These are phyloP conservation scores for Aspergillus arachidicola DNA, from an alignment of 2,329 filamentous ascomycete genomes.

Conservation along the genomic window DNA sequence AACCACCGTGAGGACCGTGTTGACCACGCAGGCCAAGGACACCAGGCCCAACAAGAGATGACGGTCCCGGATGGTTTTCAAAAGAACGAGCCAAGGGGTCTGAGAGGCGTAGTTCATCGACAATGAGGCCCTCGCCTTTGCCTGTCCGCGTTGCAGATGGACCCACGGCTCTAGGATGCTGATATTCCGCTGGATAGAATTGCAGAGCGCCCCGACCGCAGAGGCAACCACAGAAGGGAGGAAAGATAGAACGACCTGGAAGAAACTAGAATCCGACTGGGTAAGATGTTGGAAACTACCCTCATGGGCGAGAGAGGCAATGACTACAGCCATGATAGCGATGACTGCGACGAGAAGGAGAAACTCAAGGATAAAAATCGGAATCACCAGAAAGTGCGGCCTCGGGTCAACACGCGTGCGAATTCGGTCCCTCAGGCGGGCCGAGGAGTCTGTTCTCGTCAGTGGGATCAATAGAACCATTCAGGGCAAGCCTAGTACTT, in stretches of 20 bases:
- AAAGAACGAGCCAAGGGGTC: conserved; percentile 32
- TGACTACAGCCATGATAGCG: conserved; percentile 32
- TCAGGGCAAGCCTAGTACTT: not conserved
- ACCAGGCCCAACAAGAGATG: conserved; percentile 32
- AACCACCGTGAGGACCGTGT: conserved; percentile 34
- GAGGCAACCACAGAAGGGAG: conserved; percentile 37
- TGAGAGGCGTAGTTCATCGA: conserved; percentile 39
- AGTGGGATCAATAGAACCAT: not conserved
- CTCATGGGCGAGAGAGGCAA: conserved; percentile 31
- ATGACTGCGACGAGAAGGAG: conserved; percentile 34
- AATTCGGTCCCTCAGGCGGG: conserved; percentile 27
- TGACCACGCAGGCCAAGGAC: conserved; percentile 33
- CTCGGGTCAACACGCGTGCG: conserved; percentile 31
- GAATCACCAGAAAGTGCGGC: conserved; percentile 38
- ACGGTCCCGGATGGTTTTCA: conserved; percentile 31
- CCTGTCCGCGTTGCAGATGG: conserved; percentile 36
- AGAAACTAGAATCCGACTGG: conserved; percentile 35
- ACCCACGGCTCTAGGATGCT: conserved; percentile 40
- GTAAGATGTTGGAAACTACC: conserved; percentile 34
- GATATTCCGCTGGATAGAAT: conserved; percentile 37
- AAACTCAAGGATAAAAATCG: conserved; percentile 39
- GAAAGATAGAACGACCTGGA: conserved; percentile 35
- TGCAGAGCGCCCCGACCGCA: conserved; percentile 34
- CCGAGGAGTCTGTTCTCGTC: conserved; percentile 24
- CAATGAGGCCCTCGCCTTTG: conserved; percentile 27